Percentiles rank a stretch among this genome's conserved stretches.
Evolutionary conservation across 352 stramenopile species (phyloP).

Genomic region (Phytophthora sp.): DNA sequence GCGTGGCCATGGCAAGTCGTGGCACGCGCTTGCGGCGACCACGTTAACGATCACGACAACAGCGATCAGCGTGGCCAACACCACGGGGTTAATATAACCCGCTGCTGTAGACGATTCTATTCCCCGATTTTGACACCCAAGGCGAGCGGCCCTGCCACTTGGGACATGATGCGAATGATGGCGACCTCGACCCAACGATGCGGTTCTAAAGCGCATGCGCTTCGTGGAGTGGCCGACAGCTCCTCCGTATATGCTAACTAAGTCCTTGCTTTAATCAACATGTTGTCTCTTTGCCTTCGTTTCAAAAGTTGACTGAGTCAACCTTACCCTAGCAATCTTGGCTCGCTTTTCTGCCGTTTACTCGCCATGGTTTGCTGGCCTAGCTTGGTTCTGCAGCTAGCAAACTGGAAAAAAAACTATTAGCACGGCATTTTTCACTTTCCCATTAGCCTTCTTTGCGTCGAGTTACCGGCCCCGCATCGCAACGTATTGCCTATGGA

Average conservation of each 20-base stretch:
- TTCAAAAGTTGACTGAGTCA: background rate
- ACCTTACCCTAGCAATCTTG: slow-evolving; percentile 7
- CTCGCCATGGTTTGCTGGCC: too few relatives aligned
- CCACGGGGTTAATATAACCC: slow-evolving; percentile 45
- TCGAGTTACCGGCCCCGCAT: background rate
- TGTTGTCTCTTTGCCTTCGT: background rate
- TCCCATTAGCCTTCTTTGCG: background rate
- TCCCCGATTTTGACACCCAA: slow-evolving; percentile 1
- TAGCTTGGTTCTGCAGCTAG: too few relatives aligned
- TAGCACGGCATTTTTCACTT: slow-evolving; percentile 16
- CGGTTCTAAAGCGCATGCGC: background rate
- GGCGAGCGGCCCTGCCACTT: background rate
- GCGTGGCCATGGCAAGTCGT: too few relatives aligned
- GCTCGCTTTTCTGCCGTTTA: background rate
- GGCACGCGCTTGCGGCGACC: slow-evolving; percentile 39
- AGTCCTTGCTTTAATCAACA: background rate
- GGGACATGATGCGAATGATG: background rate
- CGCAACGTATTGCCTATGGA: slow-evolving; percentile 2
- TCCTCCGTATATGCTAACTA: background rate
- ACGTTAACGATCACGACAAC: too few relatives aligned
- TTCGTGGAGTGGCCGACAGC: too few relatives aligned
- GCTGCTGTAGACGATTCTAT: slow-evolving; percentile 37
- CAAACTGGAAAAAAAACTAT: too few relatives aligned
- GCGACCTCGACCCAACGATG: background rate
- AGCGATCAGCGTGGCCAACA: too few relatives aligned